Evolutionary conservation across 768 basidiomycete species (phyloP).

Genomic region (Exsudoporus frostii): DNA sequence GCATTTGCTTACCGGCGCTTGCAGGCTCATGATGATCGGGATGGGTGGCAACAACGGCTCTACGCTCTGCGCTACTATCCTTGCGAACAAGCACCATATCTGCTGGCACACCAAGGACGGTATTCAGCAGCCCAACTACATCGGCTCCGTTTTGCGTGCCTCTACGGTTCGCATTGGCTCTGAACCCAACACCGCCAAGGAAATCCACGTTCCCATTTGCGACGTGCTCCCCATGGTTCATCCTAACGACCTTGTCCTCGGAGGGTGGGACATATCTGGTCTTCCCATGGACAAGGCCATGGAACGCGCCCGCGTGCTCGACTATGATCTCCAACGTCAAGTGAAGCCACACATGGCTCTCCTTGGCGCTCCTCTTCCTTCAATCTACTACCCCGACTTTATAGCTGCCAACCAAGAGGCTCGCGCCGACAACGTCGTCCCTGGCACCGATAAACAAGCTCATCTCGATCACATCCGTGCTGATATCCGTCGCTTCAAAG

Average conservation of each 20-base stretch:
- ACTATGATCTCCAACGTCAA: conserved; percentile 96
- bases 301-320: conserved; percentile 88
- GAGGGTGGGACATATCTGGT: conserved; percentile 97
- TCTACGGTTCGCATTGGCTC: conserved; percentile 91
- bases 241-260: conserved; percentile 95
- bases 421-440: conserved; percentile 90
- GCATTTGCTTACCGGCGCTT: neutral
- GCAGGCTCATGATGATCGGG: conserved; percentile 94
- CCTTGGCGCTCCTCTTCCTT: conserved; percentile 82
- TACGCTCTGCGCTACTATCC: conserved; percentile 89
- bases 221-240: conserved; percentile 97
- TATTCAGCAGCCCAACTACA: conserved; percentile 93
- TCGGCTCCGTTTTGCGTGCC: conserved; percentile 93
- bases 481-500: conserved; percentile 95
- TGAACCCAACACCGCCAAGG: conserved; percentile 77
- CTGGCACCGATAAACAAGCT: conserved; percentile 80
- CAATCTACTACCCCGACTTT: conserved; percentile 96
- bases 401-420: conserved; percentile 97
- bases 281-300: conserved; percentile 86
- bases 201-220: conserved; percentile 87
- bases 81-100: conserved; percentile 95
- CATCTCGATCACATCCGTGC: conserved; percentile 90
- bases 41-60: conserved; percentile 97
- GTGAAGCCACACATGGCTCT: conserved; percentile 81
- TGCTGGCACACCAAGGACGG: conserved; percentile 93